These are phyloP conservation scores for Pseudisothecium myosuroides DNA, from an alignment of 225 moss, liverwort and hornwort species.

Conservation along the genomic window DNA sequence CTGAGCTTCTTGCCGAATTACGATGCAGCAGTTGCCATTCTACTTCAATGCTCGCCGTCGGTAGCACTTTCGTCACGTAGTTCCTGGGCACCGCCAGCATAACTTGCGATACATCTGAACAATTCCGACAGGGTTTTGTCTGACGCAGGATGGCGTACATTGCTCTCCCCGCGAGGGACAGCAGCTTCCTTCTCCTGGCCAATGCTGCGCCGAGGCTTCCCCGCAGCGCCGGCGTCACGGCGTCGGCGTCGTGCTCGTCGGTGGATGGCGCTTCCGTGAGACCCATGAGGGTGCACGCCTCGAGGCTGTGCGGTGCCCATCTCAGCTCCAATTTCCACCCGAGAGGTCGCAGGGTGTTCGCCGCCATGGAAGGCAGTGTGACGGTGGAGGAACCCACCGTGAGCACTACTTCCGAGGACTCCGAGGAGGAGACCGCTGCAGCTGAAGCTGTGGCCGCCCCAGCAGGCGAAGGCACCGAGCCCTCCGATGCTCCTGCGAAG, in stretches of 20 bases:
- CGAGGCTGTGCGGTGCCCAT: background rate
- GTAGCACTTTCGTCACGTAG: background rate
- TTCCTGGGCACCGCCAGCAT: background rate
- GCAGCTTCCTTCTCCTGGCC: slow-evolving; percentile 14
- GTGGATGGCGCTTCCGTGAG: background rate
- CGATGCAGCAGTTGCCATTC: background rate
- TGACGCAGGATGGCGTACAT: slow-evolving; percentile 45
- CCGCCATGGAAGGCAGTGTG: slow-evolving; percentile 34
- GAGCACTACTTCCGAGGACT: background rate
- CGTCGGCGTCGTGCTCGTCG: background rate
- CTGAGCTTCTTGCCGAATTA: background rate
- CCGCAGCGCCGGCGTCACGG: background rate
- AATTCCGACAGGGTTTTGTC: background rate
- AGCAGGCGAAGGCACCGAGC: background rate
- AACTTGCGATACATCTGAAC: background rate
- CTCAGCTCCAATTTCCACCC: background rate
- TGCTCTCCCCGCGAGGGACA: slow-evolving; percentile 52
- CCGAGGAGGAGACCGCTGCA: background rate
- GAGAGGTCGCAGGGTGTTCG: background rate
- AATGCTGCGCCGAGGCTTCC: slow-evolving; percentile 34
- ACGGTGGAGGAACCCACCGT: slow-evolving; percentile 40
- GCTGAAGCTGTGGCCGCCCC: background rate
- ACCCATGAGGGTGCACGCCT: background rate
- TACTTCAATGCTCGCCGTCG: background rate
- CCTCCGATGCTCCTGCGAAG: background rate